A percentile compares a stretch with the other conserved stretches of the same genome.
phyloP scores from a whole-genome alignment of 148 eudicot species.

The Rhododendron griersonianum region DNA sequence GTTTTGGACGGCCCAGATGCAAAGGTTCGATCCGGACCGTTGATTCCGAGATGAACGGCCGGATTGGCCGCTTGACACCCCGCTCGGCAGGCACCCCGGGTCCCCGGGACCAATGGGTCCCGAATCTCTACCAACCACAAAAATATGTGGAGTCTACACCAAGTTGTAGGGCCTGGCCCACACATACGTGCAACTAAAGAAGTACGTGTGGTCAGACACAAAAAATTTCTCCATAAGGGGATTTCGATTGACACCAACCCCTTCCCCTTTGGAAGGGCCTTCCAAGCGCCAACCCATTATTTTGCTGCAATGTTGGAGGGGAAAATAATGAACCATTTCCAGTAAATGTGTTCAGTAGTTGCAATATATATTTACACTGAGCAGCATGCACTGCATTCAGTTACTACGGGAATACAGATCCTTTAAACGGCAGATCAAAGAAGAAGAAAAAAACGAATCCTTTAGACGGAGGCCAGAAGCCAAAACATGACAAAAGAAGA shows the following conservation, averaged over 20 bases:
- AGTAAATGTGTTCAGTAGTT: neutral
- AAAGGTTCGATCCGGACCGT: too few relatives aligned
- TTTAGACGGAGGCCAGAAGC: slow-evolving; percentile 28
- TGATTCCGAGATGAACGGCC: too few relatives aligned
- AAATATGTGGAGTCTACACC: neutral
- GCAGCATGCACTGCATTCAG: slow-evolving; percentile 13
- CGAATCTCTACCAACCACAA: neutral
- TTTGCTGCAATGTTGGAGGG: neutral
- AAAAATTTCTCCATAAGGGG: neutral
- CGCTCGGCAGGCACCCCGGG: too few relatives aligned
- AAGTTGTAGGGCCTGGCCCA: neutral
- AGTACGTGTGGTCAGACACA: neutral
- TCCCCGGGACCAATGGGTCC: neutral
- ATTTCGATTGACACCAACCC: neutral
- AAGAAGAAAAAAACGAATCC: neutral
- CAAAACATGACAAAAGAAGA: slow-evolving; percentile 49
- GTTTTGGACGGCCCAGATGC: too few relatives aligned
- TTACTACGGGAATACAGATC: slow-evolving; percentile 44
- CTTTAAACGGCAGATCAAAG: neutral
- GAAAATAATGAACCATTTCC: neutral
- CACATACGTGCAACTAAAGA: neutral
- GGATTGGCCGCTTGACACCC: too few relatives aligned
- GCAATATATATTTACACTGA: neutral
- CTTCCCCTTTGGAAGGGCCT: neutral
- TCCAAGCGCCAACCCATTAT: neutral